Base-by-base conservation (phyloP, 129 eudicot genomes). In the Centella asiatica region DNA sequence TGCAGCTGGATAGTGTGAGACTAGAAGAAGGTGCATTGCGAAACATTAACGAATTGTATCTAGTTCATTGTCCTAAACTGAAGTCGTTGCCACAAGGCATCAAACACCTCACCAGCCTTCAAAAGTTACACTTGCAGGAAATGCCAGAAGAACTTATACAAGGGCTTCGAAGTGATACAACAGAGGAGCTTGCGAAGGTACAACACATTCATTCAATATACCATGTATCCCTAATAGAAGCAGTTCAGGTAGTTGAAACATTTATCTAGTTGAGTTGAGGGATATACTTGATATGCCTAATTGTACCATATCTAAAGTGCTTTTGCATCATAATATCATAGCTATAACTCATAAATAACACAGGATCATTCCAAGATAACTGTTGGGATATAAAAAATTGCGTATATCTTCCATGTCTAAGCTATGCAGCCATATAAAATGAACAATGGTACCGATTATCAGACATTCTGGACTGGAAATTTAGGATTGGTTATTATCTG, bases 1-100 rank as follows among this genome's bases (percentile, higher is more conserved):
- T 36, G n/a, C 64, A 60, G 45, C 61, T 78, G n/a, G 68, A 53
- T 19, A 53, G 19, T 18, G 53, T 83, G 33, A 70, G 36, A 70
- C 49, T 83, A 52, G 85, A 76, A 60, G 74, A 76, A 51, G 82
- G 80, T 23, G 56, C 82, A 4, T 51, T 83, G 78, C 73, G 74
- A 6, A 69, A 67, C 48, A 69, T 83, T 44, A 73, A 63, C 47
- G 82, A 76, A 18, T 58, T 78, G 70, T 56, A 57, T 69, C 61
- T 83, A 29, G 47, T 53, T 69, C 75, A 68, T 57, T 83, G 89
- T 75, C 59, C 18, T 51, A 70, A 65, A 65, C 54, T 83, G 67
- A 69, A 69, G 54, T 33, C 69, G 22, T 53, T 79, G 19, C 75
- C 80, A 50, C 71, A 76, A 66, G 85, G 89, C 45, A 73, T 78